Evolutionary conservation across 768 basidiomycete species (phyloP).

Genomic region (Psilocybe tampanensis): DNA sequence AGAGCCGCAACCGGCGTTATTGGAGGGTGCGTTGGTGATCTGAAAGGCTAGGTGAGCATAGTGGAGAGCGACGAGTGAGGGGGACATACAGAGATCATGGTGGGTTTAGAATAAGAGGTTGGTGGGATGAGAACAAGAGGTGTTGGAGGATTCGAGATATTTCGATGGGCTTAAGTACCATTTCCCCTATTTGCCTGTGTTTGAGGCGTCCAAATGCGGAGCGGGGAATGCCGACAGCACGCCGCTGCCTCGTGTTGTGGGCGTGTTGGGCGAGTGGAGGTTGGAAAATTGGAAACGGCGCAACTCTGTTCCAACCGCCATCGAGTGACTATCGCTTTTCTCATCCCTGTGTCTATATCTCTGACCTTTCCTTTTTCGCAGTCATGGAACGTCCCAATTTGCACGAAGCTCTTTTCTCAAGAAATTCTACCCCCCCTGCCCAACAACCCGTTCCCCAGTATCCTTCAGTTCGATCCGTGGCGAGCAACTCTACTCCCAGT

Average conservation of each 20-base stretch:
- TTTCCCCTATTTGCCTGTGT: constrained; percentile 21
- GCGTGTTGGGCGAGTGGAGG: constrained; percentile 34
- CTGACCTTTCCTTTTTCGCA: constrained; percentile 12
- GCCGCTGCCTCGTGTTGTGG: constrained; percentile 44
- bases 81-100: constrained; percentile 44
- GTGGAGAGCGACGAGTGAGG: neutral
- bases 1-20: constrained; percentile 49
- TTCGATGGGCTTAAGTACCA: neutral
- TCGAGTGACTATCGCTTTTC: constrained; percentile 19
- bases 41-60: constrained; percentile 16
- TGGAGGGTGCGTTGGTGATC: constrained; percentile 41
- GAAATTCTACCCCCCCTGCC: constrained; percentile 53
- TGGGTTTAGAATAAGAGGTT: constrained; percentile 21
- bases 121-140: constrained; percentile 13
- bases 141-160: constrained; percentile 11
- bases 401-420: constrained; percentile 53
- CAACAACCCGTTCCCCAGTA: constrained; percentile 34
- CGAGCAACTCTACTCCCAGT: constrained; percentile 48
- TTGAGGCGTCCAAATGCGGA: constrained; percentile 15
- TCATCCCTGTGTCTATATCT: constrained; percentile 11
- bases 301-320: constrained; percentile 14
- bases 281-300: constrained; percentile 6
- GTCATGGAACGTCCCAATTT: constrained; percentile 45
- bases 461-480: constrained; percentile 29
- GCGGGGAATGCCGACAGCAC: constrained; percentile 32